Evolutionary conservation across 2,329 filamentous ascomycete genomes (phyloP), one percentile per base, ranked within the genome.

Genomic region (Exophiala aquamarina): DNA sequence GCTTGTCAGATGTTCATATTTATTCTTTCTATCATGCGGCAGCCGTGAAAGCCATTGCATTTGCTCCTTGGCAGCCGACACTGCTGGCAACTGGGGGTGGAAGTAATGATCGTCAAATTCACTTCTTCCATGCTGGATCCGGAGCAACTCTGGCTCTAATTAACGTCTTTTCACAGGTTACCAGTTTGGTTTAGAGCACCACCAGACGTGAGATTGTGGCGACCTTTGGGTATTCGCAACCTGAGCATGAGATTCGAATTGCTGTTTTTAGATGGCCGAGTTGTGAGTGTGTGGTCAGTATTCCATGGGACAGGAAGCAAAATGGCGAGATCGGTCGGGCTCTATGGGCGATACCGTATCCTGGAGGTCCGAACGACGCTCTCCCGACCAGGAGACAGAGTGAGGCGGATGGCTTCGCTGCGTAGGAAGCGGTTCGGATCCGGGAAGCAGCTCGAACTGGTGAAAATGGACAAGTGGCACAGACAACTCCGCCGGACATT

Each of bases 201-300:
- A 92, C 84, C 9, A 79, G 87, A 9, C 83, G 87, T 29, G 93
- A 97, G 66, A 93, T 98, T 54, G 88, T 82, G 1, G 93, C 90
- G 1, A 96, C 92, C 0, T 96, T 98, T 68, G 92, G 93, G 3
- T 97, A 94, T 63, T 83, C 91, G 3, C 86, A 95, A 58, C 90
- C 92, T 1, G 88, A 95, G 33, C 93, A 98, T 62, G 82, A 87
- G 0, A 88, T 86, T 59, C 84, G 93, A 15, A 88, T 98, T 55
- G 93, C 90, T 2, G 85, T 97, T 7, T 98, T 96, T 68, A 86
- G 86, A 36, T 97, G 93, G 93, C 93, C 93, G 0, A 86, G 87
- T 45, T 97, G 93, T 67, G 81, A 82, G 55, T 88, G 93, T 63
- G 80, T 96, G 1, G 86, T 89, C 9, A 84, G 86, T 13, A 86